These are phyloP conservation scores for Anastatica hierochuntica DNA, from an alignment of 345 rosid genomes.

Conservation along the genomic window DNA sequence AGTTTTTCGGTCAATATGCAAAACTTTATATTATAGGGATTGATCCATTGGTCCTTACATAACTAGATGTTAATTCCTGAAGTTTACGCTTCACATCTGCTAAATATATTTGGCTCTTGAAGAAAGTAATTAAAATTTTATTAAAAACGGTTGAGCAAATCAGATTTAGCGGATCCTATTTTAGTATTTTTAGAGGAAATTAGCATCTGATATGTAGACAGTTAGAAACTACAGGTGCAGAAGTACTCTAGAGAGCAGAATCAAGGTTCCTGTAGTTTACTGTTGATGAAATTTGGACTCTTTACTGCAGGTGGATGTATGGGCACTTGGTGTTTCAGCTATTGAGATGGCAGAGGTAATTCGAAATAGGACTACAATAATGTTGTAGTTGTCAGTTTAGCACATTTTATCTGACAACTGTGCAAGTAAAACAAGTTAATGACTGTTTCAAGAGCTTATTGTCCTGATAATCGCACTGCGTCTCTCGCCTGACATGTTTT, in stretches of 20 bases:
- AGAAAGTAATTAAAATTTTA: not conserved
- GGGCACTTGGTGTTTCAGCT: conserved; percentile 99
- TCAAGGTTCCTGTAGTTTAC: not conserved
- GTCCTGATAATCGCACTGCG: not conserved
- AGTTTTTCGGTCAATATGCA: not conserved
- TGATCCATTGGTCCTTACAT: conserved; percentile 6
- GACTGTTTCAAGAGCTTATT: too few relatives aligned
- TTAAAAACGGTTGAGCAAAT: conserved; percentile 4
- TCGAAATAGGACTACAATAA: conserved; percentile 1
- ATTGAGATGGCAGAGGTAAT: conserved; percentile 99
- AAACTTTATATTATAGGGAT: not conserved
- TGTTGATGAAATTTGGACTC: conserved; percentile 4
- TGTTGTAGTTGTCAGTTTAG: conserved; percentile 10
- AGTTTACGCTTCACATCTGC: not conserved
- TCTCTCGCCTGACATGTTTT: conserved; percentile 2
- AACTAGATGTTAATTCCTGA: not conserved
- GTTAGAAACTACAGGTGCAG: conserved; percentile 9
- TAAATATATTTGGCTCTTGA: not conserved
- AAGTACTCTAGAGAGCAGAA: not conserved
- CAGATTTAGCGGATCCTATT: not conserved
- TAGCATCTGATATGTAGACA: not conserved
- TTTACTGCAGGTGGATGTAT: conserved; percentile 78
- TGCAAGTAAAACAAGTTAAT: too few relatives aligned
- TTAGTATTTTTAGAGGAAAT: not conserved
- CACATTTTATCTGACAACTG: too few relatives aligned